These are phyloP conservation scores for Galerina marginata DNA, from an alignment of 768 basidiomycete species.

Conservation along the genomic window DNA sequence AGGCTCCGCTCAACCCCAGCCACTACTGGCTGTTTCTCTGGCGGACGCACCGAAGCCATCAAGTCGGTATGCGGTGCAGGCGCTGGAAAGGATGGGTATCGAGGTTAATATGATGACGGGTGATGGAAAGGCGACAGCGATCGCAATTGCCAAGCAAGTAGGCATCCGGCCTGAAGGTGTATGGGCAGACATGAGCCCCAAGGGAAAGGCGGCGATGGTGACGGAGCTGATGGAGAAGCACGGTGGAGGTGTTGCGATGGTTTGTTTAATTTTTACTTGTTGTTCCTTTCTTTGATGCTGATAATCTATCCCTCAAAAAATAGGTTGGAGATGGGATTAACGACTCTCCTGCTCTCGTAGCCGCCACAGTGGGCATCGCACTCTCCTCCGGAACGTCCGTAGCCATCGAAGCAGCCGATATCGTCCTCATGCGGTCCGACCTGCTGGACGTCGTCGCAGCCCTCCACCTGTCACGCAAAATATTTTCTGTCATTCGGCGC, in stretches of 20 bases:
- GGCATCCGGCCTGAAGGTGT: conserved; percentile 86
- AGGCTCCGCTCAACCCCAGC: conserved; percentile 50
- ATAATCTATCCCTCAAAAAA: neutral
- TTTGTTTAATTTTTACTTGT: conserved; percentile 37
- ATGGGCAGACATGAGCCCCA: conserved; percentile 92
- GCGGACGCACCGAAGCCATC: conserved; percentile 89
- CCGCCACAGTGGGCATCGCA: conserved; percentile 95
- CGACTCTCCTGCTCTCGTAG: conserved; percentile 96
- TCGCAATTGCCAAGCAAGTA: conserved; percentile 88
- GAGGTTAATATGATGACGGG: conserved; percentile 95
- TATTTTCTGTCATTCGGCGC: conserved; percentile 88
- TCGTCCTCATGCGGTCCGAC: conserved; percentile 97
- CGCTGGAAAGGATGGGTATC: conserved; percentile 88
- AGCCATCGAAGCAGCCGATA: conserved; percentile 97
- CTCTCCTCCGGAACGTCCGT: conserved; percentile 96
- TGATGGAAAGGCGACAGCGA: conserved; percentile 83
- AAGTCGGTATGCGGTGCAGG: conserved; percentile 79
- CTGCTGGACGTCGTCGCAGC: conserved; percentile 97
- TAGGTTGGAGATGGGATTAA: conserved; percentile 99
- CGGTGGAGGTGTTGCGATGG: conserved; percentile 88
- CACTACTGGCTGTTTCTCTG: conserved; percentile 82
- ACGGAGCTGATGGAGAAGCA: conserved; percentile 78
- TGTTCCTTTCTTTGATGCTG: neutral
- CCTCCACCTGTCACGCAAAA: conserved; percentile 84
- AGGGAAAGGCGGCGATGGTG: conserved; percentile 90